phyloP scores from a whole-genome alignment of 768 basidiomycete genomes.

The Cystobasidium onofrii region DNA sequence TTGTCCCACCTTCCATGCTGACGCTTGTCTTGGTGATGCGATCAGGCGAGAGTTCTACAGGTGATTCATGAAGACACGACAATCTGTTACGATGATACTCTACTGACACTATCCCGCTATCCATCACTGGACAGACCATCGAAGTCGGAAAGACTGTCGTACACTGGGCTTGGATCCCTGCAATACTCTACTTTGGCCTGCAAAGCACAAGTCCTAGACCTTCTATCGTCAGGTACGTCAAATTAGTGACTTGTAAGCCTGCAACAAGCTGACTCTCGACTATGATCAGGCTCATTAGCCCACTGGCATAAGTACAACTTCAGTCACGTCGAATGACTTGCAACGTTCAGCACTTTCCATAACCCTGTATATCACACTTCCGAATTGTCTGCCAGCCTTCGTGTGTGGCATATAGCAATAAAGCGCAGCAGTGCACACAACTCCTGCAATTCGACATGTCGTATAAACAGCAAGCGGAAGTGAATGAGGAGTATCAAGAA shows the following conservation, averaged over 20 bases:
- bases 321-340: not conserved
- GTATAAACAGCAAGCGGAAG: too few species aligned
- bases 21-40: not conserved
- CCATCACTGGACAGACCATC: constrained; percentile 55
- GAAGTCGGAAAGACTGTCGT: constrained; percentile 76
- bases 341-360: not conserved
- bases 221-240: constrained; percentile 13
- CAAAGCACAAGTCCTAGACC: constrained; percentile 21
- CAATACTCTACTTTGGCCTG: constrained; percentile 86
- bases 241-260: too few species aligned
- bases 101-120: not conserved
- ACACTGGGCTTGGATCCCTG: constrained; percentile 92
- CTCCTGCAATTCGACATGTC: too few species aligned
- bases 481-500: too few species aligned
- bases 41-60: constrained; percentile 19
- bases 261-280: too few species aligned
- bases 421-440: too few species aligned
- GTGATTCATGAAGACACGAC: not conserved
- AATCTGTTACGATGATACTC: not conserved
- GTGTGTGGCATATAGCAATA: not conserved
- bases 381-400: not conserved
- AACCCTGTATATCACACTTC: not conserved
- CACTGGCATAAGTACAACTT: constrained; percentile 21
- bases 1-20: not conserved
- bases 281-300: constrained; percentile 28